These are phyloP conservation scores for Flaveria linearis DNA, from an alignment of 129 eudicot genomes.

Conservation along the genomic window DNA sequence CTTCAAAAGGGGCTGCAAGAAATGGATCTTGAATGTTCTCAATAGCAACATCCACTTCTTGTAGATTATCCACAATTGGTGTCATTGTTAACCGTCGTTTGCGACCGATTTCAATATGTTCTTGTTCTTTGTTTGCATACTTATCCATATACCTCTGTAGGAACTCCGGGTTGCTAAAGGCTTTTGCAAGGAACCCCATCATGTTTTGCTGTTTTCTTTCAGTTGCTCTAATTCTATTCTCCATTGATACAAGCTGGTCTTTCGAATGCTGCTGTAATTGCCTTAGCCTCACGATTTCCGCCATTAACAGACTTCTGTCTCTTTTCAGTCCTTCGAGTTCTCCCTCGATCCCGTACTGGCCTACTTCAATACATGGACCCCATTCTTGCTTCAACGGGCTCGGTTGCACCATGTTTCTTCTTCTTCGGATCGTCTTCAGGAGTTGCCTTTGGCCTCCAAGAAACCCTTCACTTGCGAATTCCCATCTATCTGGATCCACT, in stretches of 20 bases:
- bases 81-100: slow-evolving; percentile 74
- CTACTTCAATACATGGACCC: slow-evolving; percentile 63
- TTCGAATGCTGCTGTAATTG: slow-evolving; percentile 67
- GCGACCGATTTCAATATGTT: slow-evolving; percentile 53
- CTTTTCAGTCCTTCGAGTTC: slow-evolving; percentile 62
- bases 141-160: slow-evolving; percentile 58
- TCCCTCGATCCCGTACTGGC: slow-evolving; percentile 71
- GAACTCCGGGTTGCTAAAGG: slow-evolving; percentile 55
- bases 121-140: slow-evolving; percentile 34
- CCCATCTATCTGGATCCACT: slow-evolving; percentile 95
- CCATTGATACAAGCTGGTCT: slow-evolving; percentile 51
- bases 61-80: slow-evolving; percentile 49
- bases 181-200: slow-evolving; percentile 77
- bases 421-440: slow-evolving; percentile 68
- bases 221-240: slow-evolving; percentile 43
- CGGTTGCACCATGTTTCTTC: slow-evolving; percentile 50
- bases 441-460: slow-evolving; percentile 91
- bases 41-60: slow-evolving; percentile 32
- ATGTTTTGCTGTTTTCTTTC: slow-evolving; percentile 77
- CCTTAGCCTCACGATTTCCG: slow-evolving; percentile 65
- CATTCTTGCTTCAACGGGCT: slow-evolving; percentile 49
- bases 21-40: slow-evolving; percentile 42
- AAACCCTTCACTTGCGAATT: slow-evolving; percentile 87
- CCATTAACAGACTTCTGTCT: slow-evolving; percentile 58
- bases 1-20: slow-evolving; percentile 46